phyloP scores from a whole-genome alignment of 2,329 filamentous ascomycete species.

The Calonectria henricotiae region DNA sequence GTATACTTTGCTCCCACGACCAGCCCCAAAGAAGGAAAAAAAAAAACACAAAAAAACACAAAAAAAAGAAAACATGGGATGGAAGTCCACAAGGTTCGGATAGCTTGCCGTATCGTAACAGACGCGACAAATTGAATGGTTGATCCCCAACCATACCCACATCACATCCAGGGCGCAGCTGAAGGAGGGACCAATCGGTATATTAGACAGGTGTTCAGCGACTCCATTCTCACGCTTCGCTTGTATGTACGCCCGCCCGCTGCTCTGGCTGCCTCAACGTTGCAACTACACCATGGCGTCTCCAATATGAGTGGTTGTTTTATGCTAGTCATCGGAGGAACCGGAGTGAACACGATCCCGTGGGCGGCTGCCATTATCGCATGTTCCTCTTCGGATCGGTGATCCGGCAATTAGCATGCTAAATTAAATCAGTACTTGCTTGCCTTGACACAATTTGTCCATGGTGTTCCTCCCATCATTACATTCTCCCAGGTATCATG shows the following conservation, averaged over 20 bases:
- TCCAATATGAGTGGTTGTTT: not conserved
- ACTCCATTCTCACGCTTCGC: slow-evolving; percentile 38
- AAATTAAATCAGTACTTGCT: not conserved
- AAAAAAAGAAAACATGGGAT: slow-evolving; percentile 35
- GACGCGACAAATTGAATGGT: slow-evolving; percentile 40
- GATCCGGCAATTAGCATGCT: slow-evolving; percentile 6
- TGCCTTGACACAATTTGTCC: not conserved
- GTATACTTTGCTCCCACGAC: slow-evolving; percentile 27
- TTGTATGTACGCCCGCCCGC: slow-evolving; percentile 35
- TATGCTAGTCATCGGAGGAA: slow-evolving; percentile 6
- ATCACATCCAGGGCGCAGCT: slow-evolving; percentile 26
- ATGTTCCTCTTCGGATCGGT: not conserved
- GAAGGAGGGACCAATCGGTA: slow-evolving; percentile 34
- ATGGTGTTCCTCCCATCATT: not conserved
- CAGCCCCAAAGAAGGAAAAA: not conserved
- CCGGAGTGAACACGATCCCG: slow-evolving; percentile 7
- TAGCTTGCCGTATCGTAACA: slow-evolving; percentile 21
- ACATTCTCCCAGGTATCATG: not conserved
- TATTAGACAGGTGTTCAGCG: slow-evolving; percentile 32
- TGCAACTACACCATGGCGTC: slow-evolving; percentile 24
- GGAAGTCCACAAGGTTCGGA: slow-evolving; percentile 32
- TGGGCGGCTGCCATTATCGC: not conserved
- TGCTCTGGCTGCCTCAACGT: slow-evolving; percentile 31
- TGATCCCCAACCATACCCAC: slow-evolving; percentile 34
- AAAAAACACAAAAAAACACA: not conserved